Base-by-base conservation (phyloP, 2,329 filamentous ascomycete species). In the Aureobasidium subglaciale region DNA sequence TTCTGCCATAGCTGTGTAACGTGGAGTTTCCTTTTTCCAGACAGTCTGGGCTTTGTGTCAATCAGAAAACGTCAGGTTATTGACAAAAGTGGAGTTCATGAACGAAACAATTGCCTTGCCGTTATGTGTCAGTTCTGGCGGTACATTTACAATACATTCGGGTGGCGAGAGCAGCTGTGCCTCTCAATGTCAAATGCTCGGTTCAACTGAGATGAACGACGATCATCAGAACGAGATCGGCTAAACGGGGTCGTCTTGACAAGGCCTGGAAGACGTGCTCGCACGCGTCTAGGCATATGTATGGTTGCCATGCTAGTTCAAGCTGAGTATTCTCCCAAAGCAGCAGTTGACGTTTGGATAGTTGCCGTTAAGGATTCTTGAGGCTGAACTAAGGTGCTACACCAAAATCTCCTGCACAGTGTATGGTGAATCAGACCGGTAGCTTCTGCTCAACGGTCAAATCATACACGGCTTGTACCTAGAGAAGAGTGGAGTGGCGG, bases 31-130 rank as follows among this genome's bases (percentile, higher is more conserved):
- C 32, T 25, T 20, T 34, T 38, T 50, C 32, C 32, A 38, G 27
- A 8, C 24, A 50, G 32, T 50, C 46, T 50, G 16, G 46, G 38
- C 34, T 50, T 24, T 27, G 32, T 25, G 46, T 50, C 46, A 50
- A 50, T 24, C 32, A 3, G n/a, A 50, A 20, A 50, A 50, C 46
- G 46, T 50, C 32, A 29, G 5, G 29, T 18, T 50, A 50, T 38
- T 38, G 46, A n/a, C 16, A n/a, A n/a, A 38, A 50, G 46, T 52
- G 48, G 48, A 40, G 20, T 22, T 6, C 13, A 10, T 24, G 35
- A 34, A 52, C 25, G 35, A 52, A 37, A 52, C 48, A 52, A 52
- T 24, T 30, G 15, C n/a, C 30, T 52, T 34, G 25, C 48, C 48
- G 48, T 52, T 52, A n/a, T 5, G 15, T 22, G 40, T 29, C 34